Conservation (phyloP, 192 early-diverging fungal genomes). For the Backusella morwellensis region DNA sequence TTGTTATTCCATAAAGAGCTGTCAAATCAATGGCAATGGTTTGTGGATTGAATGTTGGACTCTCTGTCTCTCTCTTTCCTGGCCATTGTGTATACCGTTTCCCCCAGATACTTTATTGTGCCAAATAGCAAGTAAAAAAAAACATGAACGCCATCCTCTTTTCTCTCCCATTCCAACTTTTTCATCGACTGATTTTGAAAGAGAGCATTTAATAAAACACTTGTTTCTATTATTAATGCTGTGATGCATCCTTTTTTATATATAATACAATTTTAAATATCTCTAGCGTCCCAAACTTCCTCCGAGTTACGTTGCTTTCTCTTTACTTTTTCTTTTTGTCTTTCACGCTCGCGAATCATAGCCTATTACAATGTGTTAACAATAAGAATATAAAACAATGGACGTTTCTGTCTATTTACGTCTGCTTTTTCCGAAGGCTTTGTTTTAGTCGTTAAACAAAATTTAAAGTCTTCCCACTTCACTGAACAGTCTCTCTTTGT, state of each 20-base stretch:
- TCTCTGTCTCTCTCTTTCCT: not conserved
- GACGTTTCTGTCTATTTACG: constrained; percentile 17
- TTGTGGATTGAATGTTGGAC: too few species aligned
- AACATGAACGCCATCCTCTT: too few species aligned
- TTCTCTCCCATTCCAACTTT: too few species aligned
- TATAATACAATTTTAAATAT: constrained; percentile 5
- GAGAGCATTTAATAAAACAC: too few species aligned
- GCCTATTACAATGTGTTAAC: not conserved
- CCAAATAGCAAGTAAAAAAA: too few species aligned
- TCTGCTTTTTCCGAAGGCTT: constrained; percentile 40
- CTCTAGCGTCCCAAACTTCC: constrained; percentile 40
- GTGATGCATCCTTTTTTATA: too few species aligned
- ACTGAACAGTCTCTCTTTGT: constrained; percentile 39
- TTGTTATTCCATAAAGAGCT: not conserved
- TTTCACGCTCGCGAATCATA: constrained; percentile 17
- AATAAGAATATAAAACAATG: not conserved
- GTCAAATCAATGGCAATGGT: too few species aligned
- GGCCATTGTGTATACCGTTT: too few species aligned
- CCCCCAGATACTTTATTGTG: too few species aligned
- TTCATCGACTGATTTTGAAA: too few species aligned
- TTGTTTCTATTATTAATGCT: too few species aligned
- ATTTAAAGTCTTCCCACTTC: constrained; percentile 44
- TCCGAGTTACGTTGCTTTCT: constrained; percentile 35
- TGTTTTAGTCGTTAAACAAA: constrained; percentile 45
- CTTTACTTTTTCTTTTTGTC: constrained; percentile 12